These are phyloP conservation scores for Linnemannia hyalina DNA, from an alignment of 192 early-diverging fungal genomes.

Conservation along the genomic window DNA sequence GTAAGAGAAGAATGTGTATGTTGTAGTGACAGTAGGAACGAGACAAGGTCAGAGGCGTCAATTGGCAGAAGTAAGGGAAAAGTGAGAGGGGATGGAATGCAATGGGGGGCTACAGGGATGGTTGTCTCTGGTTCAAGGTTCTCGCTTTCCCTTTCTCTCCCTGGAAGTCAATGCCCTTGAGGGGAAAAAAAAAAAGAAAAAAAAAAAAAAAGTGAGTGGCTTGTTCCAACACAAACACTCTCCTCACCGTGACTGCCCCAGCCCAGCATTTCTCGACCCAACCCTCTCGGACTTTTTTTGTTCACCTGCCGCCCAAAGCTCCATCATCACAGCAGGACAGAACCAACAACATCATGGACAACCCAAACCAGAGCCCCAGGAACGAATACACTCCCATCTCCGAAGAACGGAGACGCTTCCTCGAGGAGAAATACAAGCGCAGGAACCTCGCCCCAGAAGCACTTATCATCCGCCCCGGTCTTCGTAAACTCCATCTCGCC, in stretches of 20 bases:
- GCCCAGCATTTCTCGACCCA: background rate
- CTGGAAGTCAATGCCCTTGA: background rate
- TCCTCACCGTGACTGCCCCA: background rate
- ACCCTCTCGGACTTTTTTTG: background rate
- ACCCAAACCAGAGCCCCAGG: slow-evolving; percentile 40
- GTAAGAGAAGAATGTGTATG: background rate
- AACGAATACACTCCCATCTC: slow-evolving; percentile 40
- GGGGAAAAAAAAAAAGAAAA: slow-evolving; percentile 10
- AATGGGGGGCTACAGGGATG: background rate
- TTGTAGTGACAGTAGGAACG: background rate
- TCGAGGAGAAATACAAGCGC: slow-evolving; percentile 53
- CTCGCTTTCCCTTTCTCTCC: background rate
- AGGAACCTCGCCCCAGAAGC: slow-evolving; percentile 48
- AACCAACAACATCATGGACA: slow-evolving; percentile 32
- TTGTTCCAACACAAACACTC: background rate
- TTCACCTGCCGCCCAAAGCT: background rate
- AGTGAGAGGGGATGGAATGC: background rate
- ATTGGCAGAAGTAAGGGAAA: background rate
- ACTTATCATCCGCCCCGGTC: slow-evolving; percentile 37
- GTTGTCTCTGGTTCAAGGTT: background rate
- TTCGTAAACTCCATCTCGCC: slow-evolving; percentile 47
- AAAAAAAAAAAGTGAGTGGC: slow-evolving; percentile 11
- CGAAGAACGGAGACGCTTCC: slow-evolving; percentile 33
- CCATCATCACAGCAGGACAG: background rate
- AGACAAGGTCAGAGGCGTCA: background rate